Percentiles rank a stretch among this genome's conserved stretches.
Conservation (phyloP, 148 eudicot genomes). For the Talinum fruticosum region DNA sequence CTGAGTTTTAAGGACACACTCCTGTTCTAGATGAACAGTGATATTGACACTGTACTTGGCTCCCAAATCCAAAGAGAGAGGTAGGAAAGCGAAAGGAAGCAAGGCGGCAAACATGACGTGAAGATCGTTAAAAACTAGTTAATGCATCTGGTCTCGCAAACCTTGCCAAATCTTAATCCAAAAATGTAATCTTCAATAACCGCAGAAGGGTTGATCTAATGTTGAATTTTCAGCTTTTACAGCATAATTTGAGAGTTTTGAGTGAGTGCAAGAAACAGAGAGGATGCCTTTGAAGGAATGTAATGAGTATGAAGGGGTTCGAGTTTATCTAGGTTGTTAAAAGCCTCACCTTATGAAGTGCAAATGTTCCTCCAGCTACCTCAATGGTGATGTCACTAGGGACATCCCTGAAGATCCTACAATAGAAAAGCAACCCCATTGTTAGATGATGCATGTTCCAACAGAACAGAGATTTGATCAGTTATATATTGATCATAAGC, state of each 20-base stretch:
- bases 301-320: background rate
- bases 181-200: too few species aligned
- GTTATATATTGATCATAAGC: background rate
- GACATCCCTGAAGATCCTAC: constrained; percentile 91
- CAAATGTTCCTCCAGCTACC: constrained; percentile 66
- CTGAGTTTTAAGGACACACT: background rate
- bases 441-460: background rate
- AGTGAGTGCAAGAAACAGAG: background rate
- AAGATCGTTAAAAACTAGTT: background rate
- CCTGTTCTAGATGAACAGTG: background rate
- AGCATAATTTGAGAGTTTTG: background rate
- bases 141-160: background rate
- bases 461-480: background rate
- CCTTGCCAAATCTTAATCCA: background rate
- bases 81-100: background rate
- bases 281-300: background rate
- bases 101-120: background rate
- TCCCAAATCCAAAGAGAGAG: background rate
- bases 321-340: background rate
- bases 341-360: constrained; percentile 78
- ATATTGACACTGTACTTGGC: background rate
- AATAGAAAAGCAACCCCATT: constrained; percentile 19
- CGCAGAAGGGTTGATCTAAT: background rate
- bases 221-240: too few species aligned
- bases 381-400: constrained; percentile 89